Percentiles rank a stretch among this genome's conserved stretches.
Evolutionary conservation across 257 asterid genomes (phyloP).

Genomic region (Solanum sparsipilum): DNA sequence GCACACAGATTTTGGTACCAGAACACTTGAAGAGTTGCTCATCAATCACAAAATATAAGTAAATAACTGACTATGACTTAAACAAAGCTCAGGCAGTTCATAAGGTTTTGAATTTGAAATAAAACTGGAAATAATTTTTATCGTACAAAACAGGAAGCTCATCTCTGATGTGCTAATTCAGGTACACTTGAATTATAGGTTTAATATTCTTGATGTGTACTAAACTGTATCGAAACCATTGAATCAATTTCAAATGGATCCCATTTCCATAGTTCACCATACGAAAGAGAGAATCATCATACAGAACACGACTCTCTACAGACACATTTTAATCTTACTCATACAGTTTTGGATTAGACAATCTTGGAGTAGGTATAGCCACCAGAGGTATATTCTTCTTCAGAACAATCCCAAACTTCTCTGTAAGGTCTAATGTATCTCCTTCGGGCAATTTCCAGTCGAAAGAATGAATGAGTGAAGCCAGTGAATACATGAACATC

Average conservation of each 20-base stretch:
- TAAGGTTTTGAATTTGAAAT: neutral
- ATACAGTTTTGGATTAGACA: slow-evolving; percentile 16
- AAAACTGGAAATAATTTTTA: neutral
- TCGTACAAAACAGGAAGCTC: no score
- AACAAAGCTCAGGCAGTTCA: neutral
- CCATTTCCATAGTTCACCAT: neutral
- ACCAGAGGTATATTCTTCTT: slow-evolving; percentile 41
- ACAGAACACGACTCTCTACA: neutral
- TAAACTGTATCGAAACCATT: neutral
- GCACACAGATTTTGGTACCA: no score
- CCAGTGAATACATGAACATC: slow-evolving; percentile 43
- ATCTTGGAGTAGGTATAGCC: slow-evolving; percentile 48
- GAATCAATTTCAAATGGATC: neutral
- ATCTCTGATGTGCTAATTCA: neutral
- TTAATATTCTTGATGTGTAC: no score
- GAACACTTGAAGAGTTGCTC: no score
- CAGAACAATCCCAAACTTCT: slow-evolving; percentile 58
- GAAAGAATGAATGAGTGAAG: slow-evolving; percentile 50
- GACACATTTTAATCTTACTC: neutral
- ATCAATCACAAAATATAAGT: no score
- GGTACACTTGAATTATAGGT: neutral
- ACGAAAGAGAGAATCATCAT: neutral
- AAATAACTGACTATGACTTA: no score
- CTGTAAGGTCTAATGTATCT: slow-evolving; percentile 26
- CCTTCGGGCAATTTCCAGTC: slow-evolving; percentile 34